These are phyloP conservation scores for Hymenoscyphus fraxineus DNA, from an alignment of 2,329 filamentous ascomycete species.

Conservation along the genomic window DNA sequence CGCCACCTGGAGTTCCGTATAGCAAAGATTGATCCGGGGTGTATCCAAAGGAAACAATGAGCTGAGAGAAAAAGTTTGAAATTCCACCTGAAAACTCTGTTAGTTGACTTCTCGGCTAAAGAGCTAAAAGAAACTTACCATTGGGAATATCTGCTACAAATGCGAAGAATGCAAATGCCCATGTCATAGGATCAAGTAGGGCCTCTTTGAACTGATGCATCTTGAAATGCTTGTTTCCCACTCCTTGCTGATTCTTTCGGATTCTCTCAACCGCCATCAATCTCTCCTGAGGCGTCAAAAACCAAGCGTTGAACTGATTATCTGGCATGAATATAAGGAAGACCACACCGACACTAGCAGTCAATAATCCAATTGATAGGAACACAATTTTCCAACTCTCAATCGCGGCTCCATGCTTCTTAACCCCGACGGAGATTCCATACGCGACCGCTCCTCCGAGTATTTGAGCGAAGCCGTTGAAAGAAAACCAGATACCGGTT, in stretches of 20 bases:
- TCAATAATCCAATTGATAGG: slow-evolving; percentile 45
- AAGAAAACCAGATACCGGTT: slow-evolving; percentile 65
- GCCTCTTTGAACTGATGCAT: slow-evolving; percentile 50
- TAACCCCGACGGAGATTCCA: slow-evolving; percentile 53
- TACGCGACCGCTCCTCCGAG: slow-evolving; percentile 61
- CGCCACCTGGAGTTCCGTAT: slow-evolving; percentile 32
- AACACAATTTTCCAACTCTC: slow-evolving; percentile 58
- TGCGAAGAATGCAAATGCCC: slow-evolving; percentile 44
- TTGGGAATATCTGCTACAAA: slow-evolving; percentile 34
- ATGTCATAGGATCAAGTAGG: slow-evolving; percentile 32
- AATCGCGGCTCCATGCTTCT: slow-evolving; percentile 48
- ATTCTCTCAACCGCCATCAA: slow-evolving; percentile 45
- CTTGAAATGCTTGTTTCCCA: slow-evolving; percentile 52
- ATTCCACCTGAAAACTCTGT: slow-evolving; percentile 40
- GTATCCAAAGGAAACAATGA: slow-evolving; percentile 48
- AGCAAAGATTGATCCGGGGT: slow-evolving; percentile 32
- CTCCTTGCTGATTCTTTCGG: slow-evolving; percentile 55
- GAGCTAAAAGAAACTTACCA: slow-evolving; percentile 19
- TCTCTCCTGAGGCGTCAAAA: slow-evolving; percentile 42
- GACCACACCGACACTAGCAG: slow-evolving; percentile 38
- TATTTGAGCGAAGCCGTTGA: slow-evolving; percentile 62
- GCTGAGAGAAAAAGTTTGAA: slow-evolving; percentile 55
- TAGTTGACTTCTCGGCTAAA: background rate
- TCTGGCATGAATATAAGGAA: slow-evolving; percentile 44
- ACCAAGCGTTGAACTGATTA: slow-evolving; percentile 42